Conservation (phyloP, 345 rosid species). For the Anacardium occidentale region DNA sequence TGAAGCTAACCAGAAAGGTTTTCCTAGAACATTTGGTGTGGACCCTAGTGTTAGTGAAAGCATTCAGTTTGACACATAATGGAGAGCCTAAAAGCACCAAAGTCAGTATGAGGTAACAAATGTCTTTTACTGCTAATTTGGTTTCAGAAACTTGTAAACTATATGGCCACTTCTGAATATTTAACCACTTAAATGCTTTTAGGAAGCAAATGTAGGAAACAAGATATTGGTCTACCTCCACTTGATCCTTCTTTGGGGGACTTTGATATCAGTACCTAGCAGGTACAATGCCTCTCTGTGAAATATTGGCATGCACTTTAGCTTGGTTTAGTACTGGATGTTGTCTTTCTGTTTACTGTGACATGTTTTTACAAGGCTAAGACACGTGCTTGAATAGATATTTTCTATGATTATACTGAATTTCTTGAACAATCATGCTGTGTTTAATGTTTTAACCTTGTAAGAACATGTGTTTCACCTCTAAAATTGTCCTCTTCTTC, state of each 20-base stretch:
- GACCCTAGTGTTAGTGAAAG: conserved; percentile 43
- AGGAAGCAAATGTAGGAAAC: conserved; percentile 59
- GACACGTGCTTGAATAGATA: no score
- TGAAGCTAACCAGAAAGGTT: conserved; percentile 36
- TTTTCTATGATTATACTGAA: no score
- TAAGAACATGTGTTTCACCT: no score
- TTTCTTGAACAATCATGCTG: no score
- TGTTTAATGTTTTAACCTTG: no score
- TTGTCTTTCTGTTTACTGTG: no score
- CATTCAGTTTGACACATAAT: conserved; percentile 62
- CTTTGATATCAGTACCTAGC: conserved; percentile 61
- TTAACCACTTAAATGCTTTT: conserved; percentile 31
- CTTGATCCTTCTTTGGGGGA: conserved; percentile 51
- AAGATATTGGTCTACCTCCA: conserved; percentile 52
- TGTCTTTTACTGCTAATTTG: conserved; percentile 22
- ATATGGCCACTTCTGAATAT: conserved; percentile 14
- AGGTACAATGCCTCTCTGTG: conserved; percentile 47
- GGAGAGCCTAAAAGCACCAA: conserved; percentile 51
- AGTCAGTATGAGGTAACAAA: conserved; percentile 53
- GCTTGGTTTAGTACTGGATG: no score
- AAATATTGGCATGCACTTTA: conserved; percentile 7
- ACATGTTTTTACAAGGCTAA: no score
- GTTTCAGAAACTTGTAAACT: conserved; percentile 16
- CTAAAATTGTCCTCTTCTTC: no score
- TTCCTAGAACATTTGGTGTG: conserved; percentile 31